Base-by-base conservation (phyloP, 2,329 filamentous ascomycete species). In the Sporothrix dimorphospora region DNA sequence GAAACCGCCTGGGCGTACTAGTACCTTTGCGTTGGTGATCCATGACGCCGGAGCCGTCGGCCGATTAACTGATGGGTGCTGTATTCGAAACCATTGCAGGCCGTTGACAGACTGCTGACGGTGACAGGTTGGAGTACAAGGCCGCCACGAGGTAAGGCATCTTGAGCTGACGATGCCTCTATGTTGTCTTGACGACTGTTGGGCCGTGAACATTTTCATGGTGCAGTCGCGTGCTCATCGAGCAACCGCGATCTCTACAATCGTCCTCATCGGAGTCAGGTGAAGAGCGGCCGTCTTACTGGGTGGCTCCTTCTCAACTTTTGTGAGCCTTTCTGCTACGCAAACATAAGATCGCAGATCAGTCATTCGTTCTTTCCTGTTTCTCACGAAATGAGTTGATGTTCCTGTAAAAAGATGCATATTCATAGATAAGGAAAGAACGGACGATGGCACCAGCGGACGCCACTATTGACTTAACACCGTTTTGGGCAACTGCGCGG, bases 141-240 rank as follows among this genome's bases (percentile, higher is more conserved):
- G n/a, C 11, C 12, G 9, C 4, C n/a, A 14, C n/a, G n/a, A 42
- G 1, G 9, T 3, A 63, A 11, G 19, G 19, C 57, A 63, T 66
- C 19, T 34, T 47, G 42, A n/a, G 1, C 3, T 49, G 16, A 24
- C 1, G 42, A 49, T 66, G 42, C 16, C 3, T n/a, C 8, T 61
- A 27, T 40, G 70, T 72, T 72, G 71, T 53, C 53, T 63, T 53
- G 71, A 49, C 47, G 71, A 72, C 71, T 42, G 71, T 69, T 69
- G 71, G 45, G 27, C 34, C 19, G 71, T 12, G 53, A 68, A 68
- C 63, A 38, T 0, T 14, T 1, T 12, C 0, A 14, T 11, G 21
- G 12, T 40, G 38, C 14, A 8, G 66, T 30, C 40, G 42, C 42
- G 42, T 45, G 38, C 21, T 42, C 42, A 30, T 63, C 21, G 38